Conservation (phyloP, 192 early-diverging fungal genomes). For the Podila verticillata region DNA sequence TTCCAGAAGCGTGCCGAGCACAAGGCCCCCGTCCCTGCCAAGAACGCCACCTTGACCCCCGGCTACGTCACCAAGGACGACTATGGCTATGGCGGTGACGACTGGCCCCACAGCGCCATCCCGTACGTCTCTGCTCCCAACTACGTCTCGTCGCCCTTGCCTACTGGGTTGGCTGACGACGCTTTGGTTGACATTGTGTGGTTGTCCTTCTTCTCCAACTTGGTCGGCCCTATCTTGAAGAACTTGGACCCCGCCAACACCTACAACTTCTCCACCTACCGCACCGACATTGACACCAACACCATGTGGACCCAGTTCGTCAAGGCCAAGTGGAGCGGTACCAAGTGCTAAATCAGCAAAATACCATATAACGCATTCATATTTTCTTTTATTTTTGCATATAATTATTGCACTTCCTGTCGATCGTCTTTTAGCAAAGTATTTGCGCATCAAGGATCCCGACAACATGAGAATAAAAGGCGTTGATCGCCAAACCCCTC, state of each 20-base stretch:
- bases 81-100: conserved; percentile 59
- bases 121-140: conserved; percentile 48
- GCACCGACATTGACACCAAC: conserved; percentile 28
- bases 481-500: too few species aligned
- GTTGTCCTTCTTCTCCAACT: conserved; percentile 53
- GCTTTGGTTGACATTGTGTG: conserved; percentile 55
- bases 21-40: conserved; percentile 14
- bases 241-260: conserved; percentile 30
- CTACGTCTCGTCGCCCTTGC: conserved; percentile 55
- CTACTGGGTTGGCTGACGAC: conserved; percentile 28
- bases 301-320: conserved; percentile 46
- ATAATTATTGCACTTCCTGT: too few species aligned
- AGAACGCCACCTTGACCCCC: conserved; percentile 42
- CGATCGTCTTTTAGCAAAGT: too few species aligned
- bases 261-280: conserved; percentile 23
- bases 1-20: conserved; percentile 40
- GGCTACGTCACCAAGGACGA: conserved; percentile 64
- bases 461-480: too few species aligned
- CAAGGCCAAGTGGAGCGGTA: conserved; percentile 44
- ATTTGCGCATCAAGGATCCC: too few species aligned
- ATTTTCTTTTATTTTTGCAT: too few species aligned
- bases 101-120: conserved; percentile 54
- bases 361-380: too few species aligned
- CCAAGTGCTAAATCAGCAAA: conserved; percentile 21
- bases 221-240: conserved; percentile 45